Percentiles rank a stretch among this genome's conserved stretches.
These are phyloP conservation scores for Seiridium cupressi DNA, from an alignment of 2,329 filamentous ascomycete genomes.

Conservation along the genomic window DNA sequence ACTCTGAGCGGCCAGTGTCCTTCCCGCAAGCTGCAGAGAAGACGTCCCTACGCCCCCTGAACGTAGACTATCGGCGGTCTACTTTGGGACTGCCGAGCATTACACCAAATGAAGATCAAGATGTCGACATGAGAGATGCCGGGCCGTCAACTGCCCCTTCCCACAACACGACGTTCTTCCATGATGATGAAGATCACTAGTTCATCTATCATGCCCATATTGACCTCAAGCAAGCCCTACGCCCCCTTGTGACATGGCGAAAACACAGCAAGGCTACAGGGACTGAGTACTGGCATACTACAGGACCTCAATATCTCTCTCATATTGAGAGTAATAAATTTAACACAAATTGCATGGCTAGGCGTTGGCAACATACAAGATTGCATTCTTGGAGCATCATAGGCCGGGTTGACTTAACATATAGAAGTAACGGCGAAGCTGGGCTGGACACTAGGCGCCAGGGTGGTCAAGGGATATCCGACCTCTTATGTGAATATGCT, in stretches of 20 bases:
- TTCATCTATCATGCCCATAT: neutral
- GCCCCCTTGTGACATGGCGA: neutral
- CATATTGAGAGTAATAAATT: neutral
- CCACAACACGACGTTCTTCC: slow-evolving; percentile 49
- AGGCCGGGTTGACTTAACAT: neutral
- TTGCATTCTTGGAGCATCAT: neutral
- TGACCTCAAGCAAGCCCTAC: neutral
- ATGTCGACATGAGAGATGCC: slow-evolving; percentile 57
- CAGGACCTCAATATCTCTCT: neutral
- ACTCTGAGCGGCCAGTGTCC: slow-evolving; percentile 51
- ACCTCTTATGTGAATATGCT: slow-evolving; percentile 2
- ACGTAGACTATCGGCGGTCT: slow-evolving; percentile 37
- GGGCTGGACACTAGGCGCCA: neutral
- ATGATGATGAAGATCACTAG: slow-evolving; percentile 34
- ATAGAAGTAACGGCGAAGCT: neutral
- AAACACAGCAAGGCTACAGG: neutral
- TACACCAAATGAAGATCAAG: slow-evolving; percentile 34
- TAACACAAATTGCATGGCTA: slow-evolving; percentile 5
- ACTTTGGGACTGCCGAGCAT: slow-evolving; percentile 16
- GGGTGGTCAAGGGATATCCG: neutral
- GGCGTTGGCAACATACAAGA: slow-evolving; percentile 4
- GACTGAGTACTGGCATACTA: neutral
- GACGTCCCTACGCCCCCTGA: slow-evolving; percentile 47
- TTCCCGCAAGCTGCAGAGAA: slow-evolving; percentile 47
- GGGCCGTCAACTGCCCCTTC: slow-evolving; percentile 54